Evolutionary conservation across 225 moss, liverwort and hornwort genomes (phyloP).

Genomic region (Bryum argenteum): DNA sequence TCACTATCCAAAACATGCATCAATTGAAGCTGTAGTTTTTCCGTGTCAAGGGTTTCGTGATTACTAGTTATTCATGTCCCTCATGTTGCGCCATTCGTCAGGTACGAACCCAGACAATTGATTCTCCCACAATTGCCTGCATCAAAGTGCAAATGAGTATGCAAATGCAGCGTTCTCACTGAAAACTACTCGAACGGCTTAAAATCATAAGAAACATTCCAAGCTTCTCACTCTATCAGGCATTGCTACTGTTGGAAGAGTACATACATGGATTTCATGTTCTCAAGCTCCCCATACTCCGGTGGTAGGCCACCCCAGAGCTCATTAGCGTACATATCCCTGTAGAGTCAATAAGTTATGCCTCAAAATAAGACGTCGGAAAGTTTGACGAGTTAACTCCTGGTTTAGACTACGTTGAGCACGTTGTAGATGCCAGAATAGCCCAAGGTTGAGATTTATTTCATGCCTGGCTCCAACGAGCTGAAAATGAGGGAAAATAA

Average conservation of each 20-base stretch:
- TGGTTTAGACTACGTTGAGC: no score
- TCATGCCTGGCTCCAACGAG: no score
- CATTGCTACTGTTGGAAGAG: background rate
- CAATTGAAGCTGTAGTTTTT: no score
- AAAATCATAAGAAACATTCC: background rate
- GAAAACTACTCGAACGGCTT: background rate
- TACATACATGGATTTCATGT: conserved; percentile 43
- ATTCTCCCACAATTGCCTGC: conserved; percentile 52
- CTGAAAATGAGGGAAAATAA: no score
- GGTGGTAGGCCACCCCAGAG: conserved; percentile 51
- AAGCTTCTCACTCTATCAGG: background rate
- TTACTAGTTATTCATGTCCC: conserved; percentile 44
- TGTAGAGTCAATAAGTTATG: conserved; percentile 8
- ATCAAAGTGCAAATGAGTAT: conserved; percentile 7
- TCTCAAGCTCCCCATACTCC: conserved; percentile 38
- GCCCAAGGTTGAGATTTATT: no score
- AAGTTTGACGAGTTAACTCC: no score
- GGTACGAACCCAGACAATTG: conserved; percentile 44
- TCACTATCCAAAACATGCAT: background rate
- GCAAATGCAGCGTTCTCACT: background rate
- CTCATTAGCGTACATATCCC: conserved; percentile 44
- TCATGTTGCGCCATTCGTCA: conserved; percentile 42
- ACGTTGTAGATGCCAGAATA: no score
- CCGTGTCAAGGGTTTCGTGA: background rate
- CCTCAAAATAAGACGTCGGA: conserved; percentile 1